Conservation (phyloP, 75 land plant genomes). For the Pinus taeda region DNA sequence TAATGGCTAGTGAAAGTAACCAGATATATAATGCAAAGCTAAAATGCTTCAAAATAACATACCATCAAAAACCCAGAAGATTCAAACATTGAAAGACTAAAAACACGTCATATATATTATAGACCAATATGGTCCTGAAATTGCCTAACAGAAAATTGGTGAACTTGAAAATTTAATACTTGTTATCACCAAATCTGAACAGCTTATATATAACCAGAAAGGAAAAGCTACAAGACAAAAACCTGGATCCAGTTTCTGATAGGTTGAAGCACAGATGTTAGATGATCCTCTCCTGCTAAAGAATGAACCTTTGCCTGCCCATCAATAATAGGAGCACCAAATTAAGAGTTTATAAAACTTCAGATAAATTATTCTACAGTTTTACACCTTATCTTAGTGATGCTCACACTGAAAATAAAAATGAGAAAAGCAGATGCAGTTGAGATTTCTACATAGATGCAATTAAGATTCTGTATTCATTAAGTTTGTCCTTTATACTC, state of each 20-base stretch:
- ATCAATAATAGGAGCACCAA: conserved; percentile 2
- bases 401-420: background rate
- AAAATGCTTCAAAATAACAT: background rate
- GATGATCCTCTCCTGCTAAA: conserved; percentile 85
- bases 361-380: background rate
- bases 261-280: conserved; percentile 71
- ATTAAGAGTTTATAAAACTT: background rate
- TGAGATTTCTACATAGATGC: background rate
- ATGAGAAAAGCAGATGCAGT: background rate
- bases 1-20: background rate
- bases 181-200: background rate
- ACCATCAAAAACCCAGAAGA: background rate
- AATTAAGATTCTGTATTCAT: background rate
- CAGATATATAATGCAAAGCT: background rate
- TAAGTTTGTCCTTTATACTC: background rate
- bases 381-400: background rate
- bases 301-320: conserved; percentile 71
- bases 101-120: background rate
- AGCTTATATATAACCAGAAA: background rate
- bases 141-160: background rate
- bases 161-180: background rate
- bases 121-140: background rate
- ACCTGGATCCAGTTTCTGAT: conserved; percentile 93
- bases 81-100: background rate
- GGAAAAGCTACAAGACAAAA: conserved; percentile 8